Percentiles rank a stretch among this genome's conserved stretches.
Conservation (phyloP, 2,329 filamentous ascomycete species). For the Colletotrichum sp. region DNA sequence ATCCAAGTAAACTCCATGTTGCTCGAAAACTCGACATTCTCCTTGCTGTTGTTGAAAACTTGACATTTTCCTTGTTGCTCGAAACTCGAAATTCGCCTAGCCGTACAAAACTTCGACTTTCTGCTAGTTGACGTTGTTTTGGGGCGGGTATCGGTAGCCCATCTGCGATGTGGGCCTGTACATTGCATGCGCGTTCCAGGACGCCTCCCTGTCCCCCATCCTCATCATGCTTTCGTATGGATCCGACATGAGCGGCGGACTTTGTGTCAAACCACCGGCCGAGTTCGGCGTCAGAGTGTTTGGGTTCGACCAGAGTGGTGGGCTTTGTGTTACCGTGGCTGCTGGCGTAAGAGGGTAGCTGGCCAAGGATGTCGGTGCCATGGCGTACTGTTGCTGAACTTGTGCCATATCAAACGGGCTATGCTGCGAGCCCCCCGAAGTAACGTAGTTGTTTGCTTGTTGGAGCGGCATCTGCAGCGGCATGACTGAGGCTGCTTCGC, state of each 20-base stretch:
- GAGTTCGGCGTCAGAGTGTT: not conserved
- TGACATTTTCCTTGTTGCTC: not conserved
- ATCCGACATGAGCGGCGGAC: not conserved
- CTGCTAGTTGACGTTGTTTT: not conserved
- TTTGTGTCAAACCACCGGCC: not conserved
- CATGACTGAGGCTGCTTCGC: not conserved
- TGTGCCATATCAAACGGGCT: not conserved
- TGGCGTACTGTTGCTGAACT: not conserved
- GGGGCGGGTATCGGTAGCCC: not conserved
- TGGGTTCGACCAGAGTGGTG: not conserved
- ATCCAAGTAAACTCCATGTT: not conserved
- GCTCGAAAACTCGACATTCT: not conserved
- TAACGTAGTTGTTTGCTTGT: not conserved
- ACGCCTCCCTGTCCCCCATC: not conserved
- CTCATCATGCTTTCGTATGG: not conserved
- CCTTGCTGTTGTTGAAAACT: not conserved
- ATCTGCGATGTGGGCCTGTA: not conserved
- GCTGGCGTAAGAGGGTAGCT: not conserved
- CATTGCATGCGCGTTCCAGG: not conserved
- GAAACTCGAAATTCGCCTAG: not conserved
- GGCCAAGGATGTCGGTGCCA: not conserved
- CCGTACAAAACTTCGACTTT: not conserved
- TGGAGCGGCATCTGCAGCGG: not conserved
- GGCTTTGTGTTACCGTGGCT: not conserved
- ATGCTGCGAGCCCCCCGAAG: not conserved